Percentiles rank a stretch among this genome's conserved stretches.
Evolutionary conservation across 306 rosid genomes (phyloP).

Genomic region (Amphicarpaea edgeworthii): DNA sequence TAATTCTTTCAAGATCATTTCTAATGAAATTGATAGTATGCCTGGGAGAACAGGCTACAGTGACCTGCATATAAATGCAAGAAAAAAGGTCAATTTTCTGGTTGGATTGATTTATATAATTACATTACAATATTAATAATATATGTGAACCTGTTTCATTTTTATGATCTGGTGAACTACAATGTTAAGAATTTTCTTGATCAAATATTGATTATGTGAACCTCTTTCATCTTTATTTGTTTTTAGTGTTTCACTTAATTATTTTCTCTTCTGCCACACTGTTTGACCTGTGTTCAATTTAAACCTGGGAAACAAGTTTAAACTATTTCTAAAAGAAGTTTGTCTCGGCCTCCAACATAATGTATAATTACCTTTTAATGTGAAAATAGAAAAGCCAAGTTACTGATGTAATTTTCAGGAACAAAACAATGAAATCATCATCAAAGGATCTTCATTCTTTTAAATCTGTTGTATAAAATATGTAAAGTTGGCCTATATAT

Average conservation of each 20-base stretch:
- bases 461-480: not conserved
- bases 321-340: conserved; percentile 6
- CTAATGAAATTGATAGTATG: conserved; percentile 58
- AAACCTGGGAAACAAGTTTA: not conserved
- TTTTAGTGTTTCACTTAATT: conserved; percentile 11
- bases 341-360: not conserved
- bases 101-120: conserved; percentile 42
- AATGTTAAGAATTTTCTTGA: not conserved
- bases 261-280: not conserved
- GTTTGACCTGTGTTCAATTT: not conserved
- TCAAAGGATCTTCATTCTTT: conserved; percentile 30
- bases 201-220: not conserved
- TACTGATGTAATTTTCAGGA: conserved; percentile 14
- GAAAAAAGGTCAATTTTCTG: conserved; percentile 69
- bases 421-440: conserved; percentile 5
- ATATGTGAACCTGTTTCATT: conserved; percentile 14
- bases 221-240: not conserved
- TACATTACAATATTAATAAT: conserved; percentile 33
- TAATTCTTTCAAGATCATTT: conserved; percentile 74
- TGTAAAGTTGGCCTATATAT: not conserved
- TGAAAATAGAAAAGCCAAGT: conserved; percentile 10
- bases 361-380: conserved; percentile 25
- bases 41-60: conserved; percentile 51
- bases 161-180: conserved; percentile 8
- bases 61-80: conserved; percentile 46